A percentile compares a stretch with the other conserved stretches of the same genome.
Conservation (phyloP, 345 rosid genomes). For the Geranium rotundifolium region DNA sequence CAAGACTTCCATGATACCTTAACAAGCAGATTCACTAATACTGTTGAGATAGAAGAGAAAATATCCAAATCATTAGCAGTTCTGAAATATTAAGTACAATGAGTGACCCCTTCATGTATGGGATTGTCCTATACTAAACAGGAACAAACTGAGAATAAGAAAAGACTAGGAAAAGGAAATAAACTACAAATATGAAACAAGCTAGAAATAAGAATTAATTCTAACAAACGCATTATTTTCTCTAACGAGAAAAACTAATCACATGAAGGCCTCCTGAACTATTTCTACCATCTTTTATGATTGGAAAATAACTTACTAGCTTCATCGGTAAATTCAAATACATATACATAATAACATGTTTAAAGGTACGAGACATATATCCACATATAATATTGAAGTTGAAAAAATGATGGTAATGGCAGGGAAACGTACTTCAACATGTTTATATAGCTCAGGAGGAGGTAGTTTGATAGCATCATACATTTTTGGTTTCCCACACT, state of each 20-base stretch:
- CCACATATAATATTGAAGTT: background rate
- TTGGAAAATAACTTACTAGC: background rate
- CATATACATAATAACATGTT: background rate
- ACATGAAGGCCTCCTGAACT: background rate
- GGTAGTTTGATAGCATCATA: constrained; percentile 80
- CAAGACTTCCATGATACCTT: background rate
- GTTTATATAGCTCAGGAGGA: constrained; percentile 70
- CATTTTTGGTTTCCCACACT: constrained; percentile 87
- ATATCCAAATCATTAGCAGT: too few relatives aligned
- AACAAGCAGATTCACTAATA: background rate
- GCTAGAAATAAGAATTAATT: too few relatives aligned
- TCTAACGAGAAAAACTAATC: background rate
- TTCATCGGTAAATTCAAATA: background rate
- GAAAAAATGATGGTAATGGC: constrained; percentile 1
- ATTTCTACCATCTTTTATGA: constrained; percentile 1
- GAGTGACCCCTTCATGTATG: too few relatives aligned
- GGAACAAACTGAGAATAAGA: too few relatives aligned
- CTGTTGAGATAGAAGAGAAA: too few relatives aligned
- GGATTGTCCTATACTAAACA: too few relatives aligned
- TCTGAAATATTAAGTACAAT: too few relatives aligned
- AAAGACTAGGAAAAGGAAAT: too few relatives aligned
- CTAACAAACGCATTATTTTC: too few relatives aligned
- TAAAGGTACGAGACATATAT: background rate
- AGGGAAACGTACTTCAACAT: constrained; percentile 64
- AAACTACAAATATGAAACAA: too few relatives aligned